A percentile compares a stretch with the other conserved stretches of the same genome.
These are phyloP conservation scores for Physaria fendleri DNA, from an alignment of 345 rosid genomes.

Conservation along the genomic window DNA sequence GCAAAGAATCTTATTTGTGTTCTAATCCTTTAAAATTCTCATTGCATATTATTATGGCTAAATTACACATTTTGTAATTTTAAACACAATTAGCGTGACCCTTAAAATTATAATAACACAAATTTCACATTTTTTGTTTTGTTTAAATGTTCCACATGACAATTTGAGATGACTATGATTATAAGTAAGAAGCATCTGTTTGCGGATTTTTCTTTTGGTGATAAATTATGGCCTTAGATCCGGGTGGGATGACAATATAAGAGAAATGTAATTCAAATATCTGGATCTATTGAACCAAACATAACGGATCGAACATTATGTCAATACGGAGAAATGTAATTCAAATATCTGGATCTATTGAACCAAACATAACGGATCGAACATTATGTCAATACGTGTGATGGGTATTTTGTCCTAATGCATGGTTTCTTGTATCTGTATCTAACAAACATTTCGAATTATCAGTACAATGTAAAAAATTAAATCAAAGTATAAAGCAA, in stretches of 20 bases:
- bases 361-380: conserved; percentile 13
- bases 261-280: not conserved
- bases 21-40: not conserved
- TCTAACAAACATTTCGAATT: conserved; percentile 21
- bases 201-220: no score
- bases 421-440: conserved; percentile 18
- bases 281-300: conserved; percentile 7
- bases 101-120: not conserved
- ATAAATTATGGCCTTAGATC: no score
- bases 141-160: conserved; percentile 2
- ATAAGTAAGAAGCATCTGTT: no score
- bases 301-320: conserved; percentile 21
- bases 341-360: no score
- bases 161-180: no score
- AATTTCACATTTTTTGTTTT: not conserved
- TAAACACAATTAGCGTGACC: not conserved
- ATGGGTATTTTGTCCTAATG: conserved; percentile 22
- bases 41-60: not conserved
- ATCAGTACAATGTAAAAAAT: conserved; percentile 8
- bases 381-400: conserved; percentile 28
- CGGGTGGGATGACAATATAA: no score
- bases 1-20: no score
- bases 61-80: not conserved
- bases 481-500: conserved; percentile 3
- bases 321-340: no score